Conservation (phyloP, 176 grass and related monocot species). For the Triticum monococcum region DNA sequence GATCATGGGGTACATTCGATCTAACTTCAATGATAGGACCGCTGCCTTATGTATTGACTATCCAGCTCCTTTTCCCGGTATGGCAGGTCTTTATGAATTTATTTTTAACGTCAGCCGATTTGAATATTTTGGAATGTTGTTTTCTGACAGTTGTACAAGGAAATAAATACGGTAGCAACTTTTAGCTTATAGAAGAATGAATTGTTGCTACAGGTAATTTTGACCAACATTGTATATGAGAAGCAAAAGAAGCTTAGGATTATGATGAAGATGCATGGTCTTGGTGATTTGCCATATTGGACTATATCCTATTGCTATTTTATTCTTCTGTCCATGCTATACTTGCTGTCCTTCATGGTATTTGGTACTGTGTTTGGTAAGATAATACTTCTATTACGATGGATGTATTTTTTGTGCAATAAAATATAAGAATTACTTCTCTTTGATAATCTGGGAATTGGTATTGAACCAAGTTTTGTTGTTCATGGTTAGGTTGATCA, state of each 20-base stretch:
- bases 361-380: constrained; percentile 69
- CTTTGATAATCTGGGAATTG: not conserved
- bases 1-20: not conserved
- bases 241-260: constrained; percentile 81
- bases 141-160: not conserved
- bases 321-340: constrained; percentile 61
- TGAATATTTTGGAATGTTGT: not conserved
- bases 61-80: constrained; percentile 68
- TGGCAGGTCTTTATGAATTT: not conserved
- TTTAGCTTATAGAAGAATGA: constrained; percentile 15
- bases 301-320: constrained; percentile 85
- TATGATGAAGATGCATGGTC: constrained; percentile 96
- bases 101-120: not conserved
- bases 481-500: not conserved
- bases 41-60: constrained; percentile 48
- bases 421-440: not conserved
- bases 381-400: constrained; percentile 19
- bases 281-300: constrained; percentile 78
- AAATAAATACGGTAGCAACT: not conserved
- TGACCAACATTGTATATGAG: constrained; percentile 63
- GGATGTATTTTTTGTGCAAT: constrained; percentile 9
- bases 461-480: not conserved
- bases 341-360: constrained; percentile 68
- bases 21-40: constrained; percentile 33
- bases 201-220: constrained; percentile 56